These are phyloP conservation scores for Pyricularia grisea DNA, from an alignment of 2,329 filamentous ascomycete genomes.

Conservation along the genomic window DNA sequence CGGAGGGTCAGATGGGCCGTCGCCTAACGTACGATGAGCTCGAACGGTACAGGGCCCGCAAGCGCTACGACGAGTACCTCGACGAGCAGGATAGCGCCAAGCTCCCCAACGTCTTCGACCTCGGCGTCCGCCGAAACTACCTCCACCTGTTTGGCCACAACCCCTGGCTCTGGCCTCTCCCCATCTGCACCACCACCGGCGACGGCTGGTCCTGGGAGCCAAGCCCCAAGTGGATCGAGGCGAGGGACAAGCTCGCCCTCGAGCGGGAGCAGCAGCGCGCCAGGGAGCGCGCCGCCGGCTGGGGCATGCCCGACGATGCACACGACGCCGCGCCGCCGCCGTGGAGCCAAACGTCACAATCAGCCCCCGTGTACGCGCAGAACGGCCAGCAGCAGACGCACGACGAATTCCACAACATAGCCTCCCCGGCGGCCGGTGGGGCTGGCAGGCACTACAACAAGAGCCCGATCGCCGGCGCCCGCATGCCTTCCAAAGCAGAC, in stretches of 20 bases:
- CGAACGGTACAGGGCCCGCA: slow-evolving; percentile 43
- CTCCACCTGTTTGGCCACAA: slow-evolving; percentile 70
- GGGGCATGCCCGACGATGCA: slow-evolving; percentile 38
- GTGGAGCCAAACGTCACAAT: slow-evolving; percentile 12
- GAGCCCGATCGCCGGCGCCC: slow-evolving; percentile 17
- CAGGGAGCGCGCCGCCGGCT: slow-evolving; percentile 58
- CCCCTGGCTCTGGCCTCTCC: slow-evolving; percentile 66
- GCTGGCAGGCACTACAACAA: not conserved
- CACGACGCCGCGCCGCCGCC: slow-evolving; percentile 7
- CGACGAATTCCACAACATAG: not conserved
- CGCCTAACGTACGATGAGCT: slow-evolving; percentile 45
- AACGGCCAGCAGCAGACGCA: slow-evolving; percentile 2
- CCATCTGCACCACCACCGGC: slow-evolving; percentile 75
- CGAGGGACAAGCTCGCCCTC: slow-evolving; percentile 50
- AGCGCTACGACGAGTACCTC: slow-evolving; percentile 62
- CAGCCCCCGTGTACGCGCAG: slow-evolving; percentile 3
- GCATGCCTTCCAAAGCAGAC: slow-evolving; percentile 45
- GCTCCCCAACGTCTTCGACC: slow-evolving; percentile 87
- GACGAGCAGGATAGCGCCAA: slow-evolving; percentile 83
- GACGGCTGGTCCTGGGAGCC: slow-evolving; percentile 95
- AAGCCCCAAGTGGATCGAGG: slow-evolving; percentile 67
- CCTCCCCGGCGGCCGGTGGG: slow-evolving; percentile 4
- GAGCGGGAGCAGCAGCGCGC: slow-evolving; percentile 52
- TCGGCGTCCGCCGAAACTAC: slow-evolving; percentile 75
- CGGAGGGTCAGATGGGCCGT: slow-evolving; percentile 23